Base-by-base conservation (phyloP, 2,329 filamentous ascomycete species). In the Fusarium austroafricanum region DNA sequence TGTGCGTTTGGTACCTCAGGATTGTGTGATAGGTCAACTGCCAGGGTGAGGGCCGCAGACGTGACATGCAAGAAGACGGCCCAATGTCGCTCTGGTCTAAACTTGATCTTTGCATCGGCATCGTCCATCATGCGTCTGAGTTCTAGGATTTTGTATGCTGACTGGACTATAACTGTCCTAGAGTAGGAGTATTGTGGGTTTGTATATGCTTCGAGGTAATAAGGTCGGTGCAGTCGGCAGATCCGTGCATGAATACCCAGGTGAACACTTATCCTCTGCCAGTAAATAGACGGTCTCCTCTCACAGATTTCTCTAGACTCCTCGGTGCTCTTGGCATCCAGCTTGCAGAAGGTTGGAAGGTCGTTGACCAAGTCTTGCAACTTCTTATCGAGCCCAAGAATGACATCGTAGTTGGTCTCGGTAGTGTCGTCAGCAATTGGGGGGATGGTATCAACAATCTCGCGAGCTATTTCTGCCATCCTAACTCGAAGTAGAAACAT, bases 121-220 rank as follows among this genome's bases (percentile, higher is more conserved):
- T 40, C 26, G 5, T 59, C 52, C 55, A 59, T 56, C 40, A 29
- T 46, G 3, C 55, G 55, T 18, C 55, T 46, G 5, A 59, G 33
- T 18, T 59, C 52, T 5, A 59, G 12, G 15, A 59, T 29, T 15
- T 35, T 57, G 12, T 57, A 45, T 12, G 55, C 51, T 17, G 51
- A 59, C 5, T 18, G 14, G 10, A 57, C 21, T 6, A 43, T 57
- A 5, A 11, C 15, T 14, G 28, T 47, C 3, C 33, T 33, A 5
- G 55, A 59, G n/a, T 59, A 59, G 4, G 53, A 46, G n/a, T 57
- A 59, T 28, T 20, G 17, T 6, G n/a, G n/a, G 17, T 57, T 12
- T 11, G 33, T 11, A 10, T 57, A 59, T 2, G 52, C 28, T 20
- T 55, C 55, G 3, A 59, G 40, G 17, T 57, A 39, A 14, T 59